Percentiles rank a stretch among this genome's conserved stretches.
phyloP scores from a whole-genome alignment of 2,329 filamentous ascomycete species.

The Sporothrix humicola region DNA sequence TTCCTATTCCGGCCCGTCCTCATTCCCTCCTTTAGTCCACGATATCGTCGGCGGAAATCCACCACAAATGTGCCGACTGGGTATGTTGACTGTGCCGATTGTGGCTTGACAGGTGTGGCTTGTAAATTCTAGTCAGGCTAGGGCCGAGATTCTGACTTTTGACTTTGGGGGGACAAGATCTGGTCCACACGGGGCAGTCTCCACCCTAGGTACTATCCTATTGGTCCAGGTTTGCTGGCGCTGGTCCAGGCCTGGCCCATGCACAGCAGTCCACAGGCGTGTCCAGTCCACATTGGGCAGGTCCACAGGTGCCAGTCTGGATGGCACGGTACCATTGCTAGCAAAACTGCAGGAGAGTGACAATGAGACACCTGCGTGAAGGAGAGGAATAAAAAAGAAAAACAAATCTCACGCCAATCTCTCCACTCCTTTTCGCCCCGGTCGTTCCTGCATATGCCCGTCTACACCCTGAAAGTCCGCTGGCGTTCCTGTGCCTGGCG shows the following conservation, averaged over 20 bases:
- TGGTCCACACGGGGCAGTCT: background rate
- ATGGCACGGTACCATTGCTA: conserved; percentile 13
- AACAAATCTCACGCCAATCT: conserved; percentile 2
- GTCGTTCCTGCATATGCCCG: background rate
- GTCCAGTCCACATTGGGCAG: background rate
- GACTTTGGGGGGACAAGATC: background rate
- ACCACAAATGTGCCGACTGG: background rate
- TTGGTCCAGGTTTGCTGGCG: too few relatives aligned
- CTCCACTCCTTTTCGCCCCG: conserved; percentile 21
- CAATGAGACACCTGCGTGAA: background rate
- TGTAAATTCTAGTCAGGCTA: background rate
- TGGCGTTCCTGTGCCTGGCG: background rate
- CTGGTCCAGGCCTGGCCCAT: background rate
- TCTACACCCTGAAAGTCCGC: background rate
- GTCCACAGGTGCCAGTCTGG: too few relatives aligned
- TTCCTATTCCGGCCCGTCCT: too few relatives aligned
- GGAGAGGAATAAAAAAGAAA: background rate
- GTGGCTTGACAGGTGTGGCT: background rate
- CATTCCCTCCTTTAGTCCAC: background rate
- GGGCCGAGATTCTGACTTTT: background rate
- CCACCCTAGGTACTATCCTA: too few relatives aligned
- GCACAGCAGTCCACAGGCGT: background rate
- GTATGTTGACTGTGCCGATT: background rate
- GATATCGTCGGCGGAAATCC: background rate
- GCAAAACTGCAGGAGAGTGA: conserved; percentile 13